A percentile compares a stretch with the other conserved stretches of the same genome.
These are phyloP conservation scores for Dendrobium nobile DNA, from an alignment of 106 monocot genomes.

Conservation along the genomic window DNA sequence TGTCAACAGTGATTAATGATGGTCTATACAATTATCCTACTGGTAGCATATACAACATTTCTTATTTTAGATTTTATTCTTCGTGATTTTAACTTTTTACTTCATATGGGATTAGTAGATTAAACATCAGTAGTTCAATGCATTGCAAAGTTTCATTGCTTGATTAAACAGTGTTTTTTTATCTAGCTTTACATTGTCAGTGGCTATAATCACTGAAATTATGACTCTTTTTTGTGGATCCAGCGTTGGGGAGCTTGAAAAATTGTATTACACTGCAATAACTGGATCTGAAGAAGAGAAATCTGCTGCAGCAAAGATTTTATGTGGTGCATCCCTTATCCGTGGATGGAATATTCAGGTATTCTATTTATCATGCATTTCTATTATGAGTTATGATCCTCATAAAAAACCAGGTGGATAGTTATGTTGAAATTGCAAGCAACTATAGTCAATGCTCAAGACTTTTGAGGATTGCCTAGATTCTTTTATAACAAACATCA, in stretches of 20 bases:
- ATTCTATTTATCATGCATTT: neutral
- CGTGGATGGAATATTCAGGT: slow-evolving; percentile 98
- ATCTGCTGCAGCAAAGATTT: slow-evolving; percentile 69
- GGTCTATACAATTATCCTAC: neutral
- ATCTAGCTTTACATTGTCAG: neutral
- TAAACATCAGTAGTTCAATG: neutral
- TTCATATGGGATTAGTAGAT: neutral
- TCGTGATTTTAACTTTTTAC: neutral
- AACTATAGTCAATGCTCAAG: too few species aligned
- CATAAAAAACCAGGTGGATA: too few species aligned
- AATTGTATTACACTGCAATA: slow-evolving; percentile 56
- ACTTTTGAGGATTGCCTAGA: too few species aligned
- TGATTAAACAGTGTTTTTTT: neutral
- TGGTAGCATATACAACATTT: neutral
- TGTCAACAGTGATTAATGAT: too few species aligned
- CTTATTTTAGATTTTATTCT: neutral
- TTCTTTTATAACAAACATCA: too few species aligned
- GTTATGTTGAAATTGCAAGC: too few species aligned
- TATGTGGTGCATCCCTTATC: slow-evolving; percentile 77
- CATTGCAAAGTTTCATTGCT: neutral
- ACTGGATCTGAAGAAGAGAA: slow-evolving; percentile 88
- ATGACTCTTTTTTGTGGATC: neutral
- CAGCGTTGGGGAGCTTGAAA: slow-evolving; percentile 72
- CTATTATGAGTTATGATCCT: too few species aligned
- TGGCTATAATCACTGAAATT: neutral